Conservation (phyloP, 31 red algal genomes). For the Endocladia muricata region DNA sequence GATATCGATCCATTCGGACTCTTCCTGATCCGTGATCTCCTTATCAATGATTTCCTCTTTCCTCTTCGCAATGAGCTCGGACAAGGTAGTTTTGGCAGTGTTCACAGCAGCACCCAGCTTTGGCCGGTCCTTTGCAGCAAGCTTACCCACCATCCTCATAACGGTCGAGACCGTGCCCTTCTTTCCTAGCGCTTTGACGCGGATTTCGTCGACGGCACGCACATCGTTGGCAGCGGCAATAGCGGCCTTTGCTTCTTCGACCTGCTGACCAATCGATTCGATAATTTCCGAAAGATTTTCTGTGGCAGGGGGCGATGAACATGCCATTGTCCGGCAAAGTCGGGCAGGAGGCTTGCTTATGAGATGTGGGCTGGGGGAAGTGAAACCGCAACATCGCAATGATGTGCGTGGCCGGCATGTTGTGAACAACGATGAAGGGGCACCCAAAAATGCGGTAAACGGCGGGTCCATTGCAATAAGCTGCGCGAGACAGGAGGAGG, state of each 20-base stretch:
- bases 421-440: no score
- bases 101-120: constrained; percentile 68
- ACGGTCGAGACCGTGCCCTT: constrained; percentile 65
- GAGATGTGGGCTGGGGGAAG: no score
- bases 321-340: no score
- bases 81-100: constrained; percentile 52
- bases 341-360: no score
- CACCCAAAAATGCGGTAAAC: no score
- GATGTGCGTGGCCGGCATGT: no score
- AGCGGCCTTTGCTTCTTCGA: constrained; percentile 29
- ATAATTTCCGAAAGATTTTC: no score
- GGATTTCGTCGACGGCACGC: constrained; percentile 43
- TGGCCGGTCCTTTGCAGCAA: constrained; percentile 53
- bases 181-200: constrained; percentile 73
- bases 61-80: background rate
- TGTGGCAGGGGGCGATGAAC: no score
- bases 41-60: constrained; percentile 29
- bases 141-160: constrained; percentile 41
- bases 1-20: constrained; percentile 74
- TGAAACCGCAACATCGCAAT: no score
- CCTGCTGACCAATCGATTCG: constrained; percentile 10
- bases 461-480: no score
- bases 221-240: constrained; percentile 28
- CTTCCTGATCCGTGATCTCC: constrained; percentile 17
- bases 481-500: no score